These are phyloP conservation scores for Tulasnella sp. DNA, from an alignment of 768 basidiomycete genomes.

Conservation along the genomic window DNA sequence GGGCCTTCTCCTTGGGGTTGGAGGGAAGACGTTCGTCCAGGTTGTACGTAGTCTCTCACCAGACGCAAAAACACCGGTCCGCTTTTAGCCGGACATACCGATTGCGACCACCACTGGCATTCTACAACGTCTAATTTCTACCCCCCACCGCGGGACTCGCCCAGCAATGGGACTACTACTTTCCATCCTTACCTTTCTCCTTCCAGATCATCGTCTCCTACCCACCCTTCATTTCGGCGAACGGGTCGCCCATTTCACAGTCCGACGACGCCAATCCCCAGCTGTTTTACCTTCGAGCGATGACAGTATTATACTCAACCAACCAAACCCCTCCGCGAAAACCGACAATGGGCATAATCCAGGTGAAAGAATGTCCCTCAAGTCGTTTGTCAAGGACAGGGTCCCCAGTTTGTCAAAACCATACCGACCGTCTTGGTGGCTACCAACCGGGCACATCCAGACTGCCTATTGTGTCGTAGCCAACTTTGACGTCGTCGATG, in stretches of 20 bases:
- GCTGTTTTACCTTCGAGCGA: not conserved
- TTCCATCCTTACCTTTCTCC: not conserved
- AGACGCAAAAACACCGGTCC: no score
- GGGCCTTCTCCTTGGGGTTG: no score
- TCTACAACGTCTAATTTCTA: no score
- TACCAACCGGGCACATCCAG: conserved; percentile 30
- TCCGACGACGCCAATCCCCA: not conserved
- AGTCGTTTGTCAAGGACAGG: conserved; percentile 17
- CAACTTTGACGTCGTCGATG: conserved; percentile 30
- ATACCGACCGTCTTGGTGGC: conserved; percentile 28
- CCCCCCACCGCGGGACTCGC: no score
- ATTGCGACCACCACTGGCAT: no score
- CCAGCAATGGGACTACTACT: not conserved
- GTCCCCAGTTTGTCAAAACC: conserved; percentile 21
- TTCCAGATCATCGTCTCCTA: not conserved
- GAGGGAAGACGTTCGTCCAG: no score
- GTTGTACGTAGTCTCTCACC: no score
- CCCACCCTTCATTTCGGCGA: conserved; percentile 7
- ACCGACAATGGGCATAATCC: conserved; percentile 37
- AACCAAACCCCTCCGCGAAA: not conserved
- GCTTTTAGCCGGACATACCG: no score
- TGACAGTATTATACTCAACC: conserved; percentile 3
- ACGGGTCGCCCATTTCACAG: conserved; percentile 8
- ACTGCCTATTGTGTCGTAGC: conserved; percentile 30
- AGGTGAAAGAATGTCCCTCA: conserved; percentile 15